A percentile compares a stretch with the other conserved stretches of the same genome.
Evolutionary conservation across 1,284 basidiomycete genomes (phyloP).

Genomic region (Fomes fomentarius): DNA sequence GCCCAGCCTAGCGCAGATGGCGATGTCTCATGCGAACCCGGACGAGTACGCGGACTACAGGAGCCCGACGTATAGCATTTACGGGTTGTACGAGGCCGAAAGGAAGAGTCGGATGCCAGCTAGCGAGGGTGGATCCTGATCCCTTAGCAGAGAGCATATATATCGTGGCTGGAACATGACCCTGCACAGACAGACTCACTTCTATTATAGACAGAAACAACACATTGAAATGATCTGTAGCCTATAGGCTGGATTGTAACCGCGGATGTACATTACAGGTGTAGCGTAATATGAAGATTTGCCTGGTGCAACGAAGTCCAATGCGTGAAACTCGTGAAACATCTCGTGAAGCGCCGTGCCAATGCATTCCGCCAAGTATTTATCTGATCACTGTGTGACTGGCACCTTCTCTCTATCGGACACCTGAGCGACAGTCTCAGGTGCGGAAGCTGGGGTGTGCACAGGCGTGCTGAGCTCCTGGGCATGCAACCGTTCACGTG

Average conservation of each 20-base stretch:
- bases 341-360: background rate
- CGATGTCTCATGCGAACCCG: conserved; percentile 60
- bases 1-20: conserved; percentile 78
- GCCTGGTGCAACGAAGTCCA: conserved; percentile 12
- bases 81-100: conserved; percentile 69
- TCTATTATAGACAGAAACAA: too few relatives aligned
- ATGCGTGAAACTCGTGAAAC: background rate
- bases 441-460: background rate
- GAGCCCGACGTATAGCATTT: conserved; percentile 82
- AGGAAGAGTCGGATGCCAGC: conserved; percentile 51
- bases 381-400: conserved; percentile 1
- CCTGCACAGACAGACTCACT: background rate
- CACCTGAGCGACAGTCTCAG: background rate
- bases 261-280: conserved; percentile 10
- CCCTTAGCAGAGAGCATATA: background rate
- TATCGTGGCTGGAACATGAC: conserved; percentile 5
- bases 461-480: conserved; percentile 4
- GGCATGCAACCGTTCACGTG: conserved; percentile 20
- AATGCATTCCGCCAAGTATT: background rate
- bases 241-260: conserved; percentile 16
- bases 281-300: conserved; percentile 7
- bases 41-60: conserved; percentile 66
- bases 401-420: conserved; percentile 6
- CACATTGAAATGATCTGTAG: conserved; percentile 16
- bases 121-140: conserved; percentile 31